Conservation (phyloP, 495 filamentous ascomycete species). For the Usnea hakonensis region DNA sequence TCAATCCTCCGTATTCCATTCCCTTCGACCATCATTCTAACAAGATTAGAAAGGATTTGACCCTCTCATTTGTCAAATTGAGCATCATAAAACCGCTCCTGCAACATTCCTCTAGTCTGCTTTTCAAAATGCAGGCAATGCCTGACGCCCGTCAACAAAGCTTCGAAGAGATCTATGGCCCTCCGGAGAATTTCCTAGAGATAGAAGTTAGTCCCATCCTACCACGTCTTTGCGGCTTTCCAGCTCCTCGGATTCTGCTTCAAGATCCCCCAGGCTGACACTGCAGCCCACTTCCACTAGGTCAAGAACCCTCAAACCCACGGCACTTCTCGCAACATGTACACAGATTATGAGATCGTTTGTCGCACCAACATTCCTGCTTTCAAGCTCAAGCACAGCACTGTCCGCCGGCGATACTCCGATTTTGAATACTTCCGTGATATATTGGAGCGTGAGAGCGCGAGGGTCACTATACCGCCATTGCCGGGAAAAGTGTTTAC, state of each 20-base stretch:
- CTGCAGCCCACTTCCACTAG: slow-evolving; percentile 38
- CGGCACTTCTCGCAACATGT: slow-evolving; percentile 90
- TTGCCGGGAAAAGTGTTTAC: slow-evolving; percentile 97
- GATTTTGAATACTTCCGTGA: slow-evolving; percentile 99
- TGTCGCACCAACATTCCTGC: slow-evolving; percentile 98
- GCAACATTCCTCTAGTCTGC: background rate
- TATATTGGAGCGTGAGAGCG: slow-evolving; percentile 90
- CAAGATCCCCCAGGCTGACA: slow-evolving; percentile 6
- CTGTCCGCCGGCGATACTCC: slow-evolving; percentile 86
- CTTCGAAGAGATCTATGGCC: slow-evolving; percentile 98
- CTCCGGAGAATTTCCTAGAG: slow-evolving; percentile 97
- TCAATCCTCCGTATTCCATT: too few relatives aligned
- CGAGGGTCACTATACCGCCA: slow-evolving; percentile 90
- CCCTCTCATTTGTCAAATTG: background rate
- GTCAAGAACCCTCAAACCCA: slow-evolving; percentile 94
- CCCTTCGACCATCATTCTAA: background rate
- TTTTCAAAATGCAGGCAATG: slow-evolving; percentile 64
- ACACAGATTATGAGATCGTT: slow-evolving; percentile 96
- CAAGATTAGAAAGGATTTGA: too few relatives aligned
- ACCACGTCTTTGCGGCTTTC: background rate
- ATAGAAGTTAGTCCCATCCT: slow-evolving; percentile 63
- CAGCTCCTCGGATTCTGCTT: background rate
- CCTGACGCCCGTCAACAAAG: slow-evolving; percentile 82
- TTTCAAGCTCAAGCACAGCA: slow-evolving; percentile 83
- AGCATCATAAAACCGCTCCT: background rate